These are phyloP conservation scores for Athelia sp. DNA, from an alignment of 1,284 basidiomycete genomes.

Conservation along the genomic window DNA sequence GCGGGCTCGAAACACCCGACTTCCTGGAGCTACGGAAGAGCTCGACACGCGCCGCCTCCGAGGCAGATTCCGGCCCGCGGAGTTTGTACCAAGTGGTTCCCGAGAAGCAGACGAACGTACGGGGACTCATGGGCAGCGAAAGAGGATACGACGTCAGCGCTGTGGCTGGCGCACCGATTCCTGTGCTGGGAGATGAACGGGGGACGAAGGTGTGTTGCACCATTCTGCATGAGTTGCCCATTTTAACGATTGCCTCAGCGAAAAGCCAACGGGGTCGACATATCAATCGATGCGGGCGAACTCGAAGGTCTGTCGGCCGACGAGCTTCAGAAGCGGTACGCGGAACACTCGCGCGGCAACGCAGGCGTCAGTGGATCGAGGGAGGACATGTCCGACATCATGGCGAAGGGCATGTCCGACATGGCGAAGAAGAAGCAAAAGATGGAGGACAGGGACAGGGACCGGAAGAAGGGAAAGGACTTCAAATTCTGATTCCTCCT, in stretches of 20 bases:
- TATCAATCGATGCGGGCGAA: slow-evolving; percentile 85
- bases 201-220: slow-evolving; percentile 69
- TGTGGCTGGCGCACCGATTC: slow-evolving; percentile 60
- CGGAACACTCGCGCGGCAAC: slow-evolving; percentile 64
- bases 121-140: slow-evolving; percentile 95
- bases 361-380: slow-evolving; percentile 68
- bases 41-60: slow-evolving; percentile 52
- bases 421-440: slow-evolving; percentile 82
- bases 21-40: slow-evolving; percentile 93
- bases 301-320: slow-evolving; percentile 87
- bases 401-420: slow-evolving; percentile 83
- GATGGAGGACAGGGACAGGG: slow-evolving; percentile 59
- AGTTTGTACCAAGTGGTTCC: slow-evolving; percentile 93
- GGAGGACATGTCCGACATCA: slow-evolving; percentile 85
- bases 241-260: slow-evolving; percentile 42
- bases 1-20: slow-evolving; percentile 95
- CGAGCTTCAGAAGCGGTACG: slow-evolving; percentile 81
- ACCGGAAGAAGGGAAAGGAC: slow-evolving; percentile 66
- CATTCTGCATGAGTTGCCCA: neutral
- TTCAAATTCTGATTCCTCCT: slow-evolving; percentile 66
- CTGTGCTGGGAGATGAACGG: slow-evolving; percentile 81
- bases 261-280: slow-evolving; percentile 84
- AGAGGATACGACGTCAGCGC: slow-evolving; percentile 86
- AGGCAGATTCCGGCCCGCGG: slow-evolving; percentile 58
- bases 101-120: slow-evolving; percentile 84